Evolutionary conservation across 768 basidiomycete genomes (phyloP), one percentile per base, ranked within the genome.

Genomic region (Kwoniella newhampshirensis): DNA sequence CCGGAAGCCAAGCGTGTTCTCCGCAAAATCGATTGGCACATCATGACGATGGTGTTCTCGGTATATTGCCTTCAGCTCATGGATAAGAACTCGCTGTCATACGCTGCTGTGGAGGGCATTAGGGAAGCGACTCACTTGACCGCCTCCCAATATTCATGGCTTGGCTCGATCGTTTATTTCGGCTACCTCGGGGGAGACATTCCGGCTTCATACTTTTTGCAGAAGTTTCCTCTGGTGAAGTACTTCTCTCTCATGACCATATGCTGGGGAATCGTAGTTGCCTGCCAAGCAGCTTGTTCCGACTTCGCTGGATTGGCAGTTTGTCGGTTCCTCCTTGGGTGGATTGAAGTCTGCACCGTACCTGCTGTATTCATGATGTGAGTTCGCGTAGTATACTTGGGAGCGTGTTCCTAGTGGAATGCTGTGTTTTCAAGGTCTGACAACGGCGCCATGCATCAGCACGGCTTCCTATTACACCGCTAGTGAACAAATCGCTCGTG

Each of bases 131-230:
- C 42, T 18, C 8, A 62, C 12, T 53, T 63, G 21, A 55, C 62
- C 15, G 52, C 36, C 1, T 4, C 13, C n/a, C 2, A 60, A 20
- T 63, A 60, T 32, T 54, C 51, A 3, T 63, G 62, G 62, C 37
- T 62, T 13, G 62, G 62, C 6, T 63, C 62, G 3, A 13, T 63
- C 20, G 60, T 63, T 36, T 63, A 62, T 35, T 63, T 39, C 30
- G 50, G 54, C 27, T 55, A 51, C 46, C 45, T 55, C 18, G 54
- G 46, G 17, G 47, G 54, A 9, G 54, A 55, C n/a, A 36, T 55
- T 36, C 54, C 54, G 17, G 42, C 54, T 12, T 9, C 47, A 12
- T 51, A 51, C 54, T 48, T 48, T 17, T 18, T 55, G 12, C 54
- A 55, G 35, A 26, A 37, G 21, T 48, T 55, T 27, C 25, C 20